phyloP scores from a whole-genome alignment of 129 eudicot species.

The Helichrysum umbraculigerum region DNA sequence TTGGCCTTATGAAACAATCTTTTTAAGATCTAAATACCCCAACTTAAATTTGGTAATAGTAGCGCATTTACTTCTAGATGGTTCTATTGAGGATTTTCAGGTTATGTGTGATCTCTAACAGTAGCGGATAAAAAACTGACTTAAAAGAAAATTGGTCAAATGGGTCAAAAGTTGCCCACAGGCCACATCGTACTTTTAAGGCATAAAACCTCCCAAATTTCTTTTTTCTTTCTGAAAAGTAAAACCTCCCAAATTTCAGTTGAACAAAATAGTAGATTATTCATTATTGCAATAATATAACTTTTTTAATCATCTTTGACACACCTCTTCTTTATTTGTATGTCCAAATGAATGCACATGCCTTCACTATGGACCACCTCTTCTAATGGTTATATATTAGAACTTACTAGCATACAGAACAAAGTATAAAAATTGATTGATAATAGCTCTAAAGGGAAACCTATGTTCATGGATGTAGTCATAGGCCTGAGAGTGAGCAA shows the following conservation, averaged over 20 bases:
- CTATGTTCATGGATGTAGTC: constrained; percentile 93
- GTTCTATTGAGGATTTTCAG: too few species aligned
- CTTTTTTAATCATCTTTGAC: not conserved
- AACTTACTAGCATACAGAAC: constrained; percentile 1
- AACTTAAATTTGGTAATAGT: too few species aligned
- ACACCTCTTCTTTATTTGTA: not conserved
- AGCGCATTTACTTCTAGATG: too few species aligned
- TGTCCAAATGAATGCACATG: constrained; percentile 6
- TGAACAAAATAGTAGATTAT: not conserved
- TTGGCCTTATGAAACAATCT: not conserved
- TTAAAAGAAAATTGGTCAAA: not conserved
- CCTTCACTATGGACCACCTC: not conserved
- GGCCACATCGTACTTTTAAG: not conserved
- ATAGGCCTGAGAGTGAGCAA: constrained; percentile 91
- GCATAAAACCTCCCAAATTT: not conserved
- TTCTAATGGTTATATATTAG: not conserved
- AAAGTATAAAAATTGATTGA: not conserved
- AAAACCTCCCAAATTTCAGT: not conserved
- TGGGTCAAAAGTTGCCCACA: not conserved
- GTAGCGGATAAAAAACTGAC: not conserved
- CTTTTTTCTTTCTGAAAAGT: not conserved
- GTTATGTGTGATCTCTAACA: too few species aligned
- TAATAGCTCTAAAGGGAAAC: constrained; percentile 32
- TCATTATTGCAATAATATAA: too few species aligned
- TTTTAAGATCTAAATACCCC: not conserved